Evolutionary conservation across 2,329 filamentous ascomycete species (phyloP).

Genomic region (Exserohilum rostratum): DNA sequence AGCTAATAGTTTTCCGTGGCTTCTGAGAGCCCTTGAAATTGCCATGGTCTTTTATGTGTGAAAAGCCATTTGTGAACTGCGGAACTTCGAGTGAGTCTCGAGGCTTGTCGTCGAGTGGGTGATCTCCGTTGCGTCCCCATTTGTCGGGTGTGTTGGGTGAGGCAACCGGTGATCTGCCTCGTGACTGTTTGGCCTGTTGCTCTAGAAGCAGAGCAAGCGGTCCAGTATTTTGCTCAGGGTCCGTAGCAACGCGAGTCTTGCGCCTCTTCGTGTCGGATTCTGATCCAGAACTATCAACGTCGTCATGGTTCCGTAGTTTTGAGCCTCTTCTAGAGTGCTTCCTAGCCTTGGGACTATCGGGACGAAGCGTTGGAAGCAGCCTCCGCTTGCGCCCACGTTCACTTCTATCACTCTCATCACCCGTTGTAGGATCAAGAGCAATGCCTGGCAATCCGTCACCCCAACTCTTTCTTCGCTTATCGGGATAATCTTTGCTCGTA

Average conservation of each 20-base stretch:
- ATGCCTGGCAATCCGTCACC: constrained; percentile 37
- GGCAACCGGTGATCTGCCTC: constrained; percentile 43
- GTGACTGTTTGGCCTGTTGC: constrained; percentile 48
- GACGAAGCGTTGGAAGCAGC: constrained; percentile 38
- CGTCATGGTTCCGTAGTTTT: constrained; percentile 32
- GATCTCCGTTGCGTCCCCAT: constrained; percentile 39
- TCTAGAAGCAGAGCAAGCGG: constrained; percentile 55
- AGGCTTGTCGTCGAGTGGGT: constrained; percentile 23
- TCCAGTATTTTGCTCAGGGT: constrained; percentile 52
- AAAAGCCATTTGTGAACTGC: constrained; percentile 25
- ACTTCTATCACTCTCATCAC: constrained; percentile 48
- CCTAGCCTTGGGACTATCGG: constrained; percentile 41
- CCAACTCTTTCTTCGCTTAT: constrained; percentile 43
- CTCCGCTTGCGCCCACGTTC: constrained; percentile 47
- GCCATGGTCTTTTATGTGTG: constrained; percentile 21
- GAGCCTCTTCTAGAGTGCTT: constrained; percentile 40
- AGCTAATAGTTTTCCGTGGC: constrained; percentile 19
- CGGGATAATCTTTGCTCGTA: constrained; percentile 42
- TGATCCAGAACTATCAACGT: constrained; percentile 43
- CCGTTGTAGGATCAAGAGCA: constrained; percentile 35
- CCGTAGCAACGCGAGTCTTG: constrained; percentile 58
- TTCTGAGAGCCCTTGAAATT: constrained; percentile 31
- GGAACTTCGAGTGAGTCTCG: constrained; percentile 37
- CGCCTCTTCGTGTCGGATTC: constrained; percentile 58
- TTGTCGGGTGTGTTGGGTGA: constrained; percentile 53